phyloP scores from a whole-genome alignment of 768 basidiomycete genomes.

The Lactifluus pinguis region DNA sequence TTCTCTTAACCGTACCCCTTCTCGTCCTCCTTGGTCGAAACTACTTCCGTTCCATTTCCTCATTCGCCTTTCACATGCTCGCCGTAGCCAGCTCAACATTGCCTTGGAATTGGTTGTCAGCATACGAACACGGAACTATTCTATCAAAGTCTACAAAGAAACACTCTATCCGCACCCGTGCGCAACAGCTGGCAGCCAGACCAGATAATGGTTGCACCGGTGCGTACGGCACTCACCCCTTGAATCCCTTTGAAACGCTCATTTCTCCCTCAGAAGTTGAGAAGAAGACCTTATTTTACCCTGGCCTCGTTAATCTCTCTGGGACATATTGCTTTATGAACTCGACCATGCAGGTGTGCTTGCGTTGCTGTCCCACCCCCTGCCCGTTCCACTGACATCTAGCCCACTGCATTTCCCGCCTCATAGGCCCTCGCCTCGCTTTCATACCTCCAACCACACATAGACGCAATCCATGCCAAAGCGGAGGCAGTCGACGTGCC shows the following conservation, averaged over 20 bases:
- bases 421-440: constrained; percentile 83
- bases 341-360: constrained; percentile 74
- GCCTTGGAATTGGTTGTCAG: constrained; percentile 51
- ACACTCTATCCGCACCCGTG: constrained; percentile 37
- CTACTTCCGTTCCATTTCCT: constrained; percentile 21
- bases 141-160: constrained; percentile 41
- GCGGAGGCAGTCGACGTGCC: constrained; percentile 77
- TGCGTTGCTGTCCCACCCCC: background rate
- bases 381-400: background rate
- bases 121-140: constrained; percentile 11
- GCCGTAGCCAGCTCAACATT: constrained; percentile 45
- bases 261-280: background rate
- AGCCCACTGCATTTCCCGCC: constrained; percentile 13
- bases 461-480: constrained; percentile 63
- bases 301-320: constrained; percentile 90
- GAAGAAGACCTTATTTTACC: constrained; percentile 48
- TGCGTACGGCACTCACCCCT: constrained; percentile 15
- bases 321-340: constrained; percentile 98
- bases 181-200: constrained; percentile 44
- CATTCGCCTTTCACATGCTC: constrained; percentile 42
- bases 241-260: background rate
- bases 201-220: constrained; percentile 29
- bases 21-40: constrained; percentile 27
- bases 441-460: constrained; percentile 69
- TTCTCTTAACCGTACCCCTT: constrained; percentile 40